Conservation (phyloP, 495 filamentous ascomycete species). For the Aspergillus leporis region DNA sequence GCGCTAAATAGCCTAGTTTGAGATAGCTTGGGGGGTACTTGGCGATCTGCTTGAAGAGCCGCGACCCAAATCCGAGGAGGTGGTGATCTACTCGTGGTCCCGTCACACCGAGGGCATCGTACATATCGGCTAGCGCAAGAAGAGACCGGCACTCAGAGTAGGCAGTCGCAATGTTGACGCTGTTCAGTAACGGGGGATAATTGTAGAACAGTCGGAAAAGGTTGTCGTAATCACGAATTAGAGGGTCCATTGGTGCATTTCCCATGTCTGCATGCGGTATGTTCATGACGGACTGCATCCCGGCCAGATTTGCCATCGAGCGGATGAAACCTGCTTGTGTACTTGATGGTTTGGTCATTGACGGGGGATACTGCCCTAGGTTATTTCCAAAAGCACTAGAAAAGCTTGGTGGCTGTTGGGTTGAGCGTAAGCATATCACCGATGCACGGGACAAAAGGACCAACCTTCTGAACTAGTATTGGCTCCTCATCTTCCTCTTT, state of each 20-base stretch:
- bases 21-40: constrained; percentile 92
- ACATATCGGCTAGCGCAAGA: constrained; percentile 81
- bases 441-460: constrained; percentile 10
- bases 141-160: constrained; percentile 91
- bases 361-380: constrained; percentile 47
- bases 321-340: constrained; percentile 72
- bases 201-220: constrained; percentile 93
- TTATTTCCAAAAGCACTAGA: constrained; percentile 52
- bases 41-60: constrained; percentile 90
- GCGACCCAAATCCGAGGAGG: constrained; percentile 81
- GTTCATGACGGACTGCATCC: constrained; percentile 54
- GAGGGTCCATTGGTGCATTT: constrained; percentile 60
- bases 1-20: constrained; percentile 81
- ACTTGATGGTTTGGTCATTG: constrained; percentile 53
- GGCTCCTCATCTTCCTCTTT: constrained; percentile 75
- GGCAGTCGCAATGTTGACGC: constrained; percentile 81
- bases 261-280: constrained; percentile 34
- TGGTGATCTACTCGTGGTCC: constrained; percentile 92
- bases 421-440: constrained; percentile 3
- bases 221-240: constrained; percentile 89
- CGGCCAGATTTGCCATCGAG: constrained; percentile 74
- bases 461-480: constrained; percentile 81
- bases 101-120: constrained; percentile 84
- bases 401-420: constrained; percentile 42
- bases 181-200: constrained; percentile 75